phyloP scores from a whole-genome alignment of 345 rosid species.

The Pistacia integerrima region DNA sequence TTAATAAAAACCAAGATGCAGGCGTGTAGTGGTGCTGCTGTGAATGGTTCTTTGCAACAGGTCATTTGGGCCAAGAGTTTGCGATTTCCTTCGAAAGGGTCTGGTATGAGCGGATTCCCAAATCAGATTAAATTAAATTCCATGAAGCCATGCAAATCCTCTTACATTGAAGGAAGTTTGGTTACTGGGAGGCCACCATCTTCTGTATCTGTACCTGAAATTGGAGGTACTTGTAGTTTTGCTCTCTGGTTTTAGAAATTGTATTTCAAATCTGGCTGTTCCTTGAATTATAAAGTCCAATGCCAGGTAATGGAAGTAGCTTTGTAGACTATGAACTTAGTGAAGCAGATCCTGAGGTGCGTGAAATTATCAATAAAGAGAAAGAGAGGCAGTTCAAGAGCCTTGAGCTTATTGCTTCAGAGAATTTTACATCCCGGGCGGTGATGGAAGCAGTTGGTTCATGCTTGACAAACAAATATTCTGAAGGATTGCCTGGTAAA shows the following conservation, averaged over 20 bases:
- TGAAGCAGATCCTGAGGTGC: slow-evolving; percentile 81
- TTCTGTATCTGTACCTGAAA: slow-evolving; percentile 53
- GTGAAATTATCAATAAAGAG: slow-evolving; percentile 63
- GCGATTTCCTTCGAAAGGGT: slow-evolving; percentile 32
- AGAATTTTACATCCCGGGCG: slow-evolving; percentile 89
- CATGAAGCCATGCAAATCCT: slow-evolving; percentile 40
- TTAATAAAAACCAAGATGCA: slow-evolving; percentile 38
- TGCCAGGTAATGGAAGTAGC: slow-evolving; percentile 45
- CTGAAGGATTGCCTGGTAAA: slow-evolving; percentile 95
- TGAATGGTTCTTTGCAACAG: slow-evolving; percentile 64
- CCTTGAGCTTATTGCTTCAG: slow-evolving; percentile 93
- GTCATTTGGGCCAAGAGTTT: slow-evolving; percentile 44
- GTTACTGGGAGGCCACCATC: slow-evolving; percentile 54
- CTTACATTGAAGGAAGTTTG: slow-evolving; percentile 48
- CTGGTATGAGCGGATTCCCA: slow-evolving; percentile 35
- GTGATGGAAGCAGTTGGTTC: slow-evolving; percentile 99
- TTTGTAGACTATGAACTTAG: slow-evolving; percentile 58
- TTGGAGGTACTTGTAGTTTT: slow-evolving; percentile 41
- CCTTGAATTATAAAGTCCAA: slow-evolving; percentile 4
- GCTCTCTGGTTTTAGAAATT: not conserved
- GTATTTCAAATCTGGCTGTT: not conserved
- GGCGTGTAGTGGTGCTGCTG: slow-evolving; percentile 54
- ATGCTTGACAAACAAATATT: slow-evolving; percentile 89
- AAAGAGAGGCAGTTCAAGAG: slow-evolving; percentile 86
- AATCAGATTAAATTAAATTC: slow-evolving; percentile 43